A percentile compares a stretch with the other conserved stretches of the same genome.
Conservation (phyloP, 139 green algal genomes). For the Coelastrella sp. region DNA sequence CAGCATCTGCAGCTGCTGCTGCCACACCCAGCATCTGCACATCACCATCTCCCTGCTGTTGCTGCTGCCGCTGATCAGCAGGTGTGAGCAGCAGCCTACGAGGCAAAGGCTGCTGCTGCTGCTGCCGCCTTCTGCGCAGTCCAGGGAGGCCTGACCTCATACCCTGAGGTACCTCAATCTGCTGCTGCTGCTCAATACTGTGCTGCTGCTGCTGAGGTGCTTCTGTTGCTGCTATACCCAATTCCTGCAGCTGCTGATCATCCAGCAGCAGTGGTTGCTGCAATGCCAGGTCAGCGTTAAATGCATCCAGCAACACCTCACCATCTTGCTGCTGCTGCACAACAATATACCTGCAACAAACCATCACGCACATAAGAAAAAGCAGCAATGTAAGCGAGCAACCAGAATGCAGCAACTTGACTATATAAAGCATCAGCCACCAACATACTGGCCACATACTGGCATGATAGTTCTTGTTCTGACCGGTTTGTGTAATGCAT, state of each 20-base stretch:
- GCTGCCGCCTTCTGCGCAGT: neutral
- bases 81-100: slow-evolving; percentile 2
- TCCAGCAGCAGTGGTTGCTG: neutral
- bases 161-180: neutral
- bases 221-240: no score
- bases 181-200: neutral
- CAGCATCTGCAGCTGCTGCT: neutral
- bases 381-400: neutral
- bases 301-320: no score
- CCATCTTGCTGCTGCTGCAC: no score
- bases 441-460: no score
- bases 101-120: neutral
- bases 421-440: no score
- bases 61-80: neutral
- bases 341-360: neutral
- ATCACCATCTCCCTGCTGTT: neutral
- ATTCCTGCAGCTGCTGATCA: neutral
- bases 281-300: no score
- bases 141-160: neutral
- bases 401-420: no score
- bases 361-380: neutral
- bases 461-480: no score
- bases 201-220: no score
- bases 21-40: neutral
- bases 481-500: no score